phyloP scores from a whole-genome alignment of 2,329 filamentous ascomycete genomes.

The Onygenales sp. region DNA sequence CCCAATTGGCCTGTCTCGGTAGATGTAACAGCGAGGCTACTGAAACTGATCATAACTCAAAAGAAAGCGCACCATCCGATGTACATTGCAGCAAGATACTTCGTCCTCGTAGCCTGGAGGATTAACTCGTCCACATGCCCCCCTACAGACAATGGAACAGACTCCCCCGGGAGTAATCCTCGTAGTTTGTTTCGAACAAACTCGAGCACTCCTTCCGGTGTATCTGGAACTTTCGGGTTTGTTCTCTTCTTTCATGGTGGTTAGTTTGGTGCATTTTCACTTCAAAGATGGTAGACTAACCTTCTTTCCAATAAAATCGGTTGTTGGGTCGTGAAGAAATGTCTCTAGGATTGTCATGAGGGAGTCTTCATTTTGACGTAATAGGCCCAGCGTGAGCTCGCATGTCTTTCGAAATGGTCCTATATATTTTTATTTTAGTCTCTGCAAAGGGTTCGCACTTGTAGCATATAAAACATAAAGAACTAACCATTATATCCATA shows the following conservation, averaged over 20 bases:
- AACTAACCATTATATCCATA: slow-evolving; percentile 69
- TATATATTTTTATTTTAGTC: slow-evolving; percentile 8
- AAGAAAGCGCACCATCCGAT: slow-evolving; percentile 62
- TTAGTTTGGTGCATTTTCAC: slow-evolving; percentile 3
- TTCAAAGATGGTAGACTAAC: slow-evolving; percentile 20
- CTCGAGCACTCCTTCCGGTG: slow-evolving; percentile 73
- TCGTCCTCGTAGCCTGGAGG: slow-evolving; percentile 69
- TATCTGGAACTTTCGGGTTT: slow-evolving; percentile 49
- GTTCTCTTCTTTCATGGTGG: slow-evolving; percentile 38
- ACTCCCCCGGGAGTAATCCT: slow-evolving; percentile 76
- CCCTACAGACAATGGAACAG: slow-evolving; percentile 85
- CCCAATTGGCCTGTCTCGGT: background rate
- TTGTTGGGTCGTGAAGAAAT: slow-evolving; percentile 92
- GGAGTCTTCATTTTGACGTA: slow-evolving; percentile 88
- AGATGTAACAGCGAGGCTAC: background rate
- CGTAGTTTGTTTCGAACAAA: slow-evolving; percentile 79
- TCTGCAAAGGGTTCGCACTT: background rate
- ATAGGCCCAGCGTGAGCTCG: slow-evolving; percentile 73
- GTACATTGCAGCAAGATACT: slow-evolving; percentile 85
- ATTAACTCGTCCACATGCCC: slow-evolving; percentile 97
- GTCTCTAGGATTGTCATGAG: slow-evolving; percentile 96
- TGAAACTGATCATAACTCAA: background rate
- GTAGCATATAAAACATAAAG: background rate
- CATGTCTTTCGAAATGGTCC: slow-evolving; percentile 82
- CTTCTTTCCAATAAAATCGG: slow-evolving; percentile 77